A percentile compares a stretch with the other conserved stretches of the same genome.
phyloP scores from a whole-genome alignment of 192 early-diverging fungal genomes.

The Phycomyces nitens region DNA sequence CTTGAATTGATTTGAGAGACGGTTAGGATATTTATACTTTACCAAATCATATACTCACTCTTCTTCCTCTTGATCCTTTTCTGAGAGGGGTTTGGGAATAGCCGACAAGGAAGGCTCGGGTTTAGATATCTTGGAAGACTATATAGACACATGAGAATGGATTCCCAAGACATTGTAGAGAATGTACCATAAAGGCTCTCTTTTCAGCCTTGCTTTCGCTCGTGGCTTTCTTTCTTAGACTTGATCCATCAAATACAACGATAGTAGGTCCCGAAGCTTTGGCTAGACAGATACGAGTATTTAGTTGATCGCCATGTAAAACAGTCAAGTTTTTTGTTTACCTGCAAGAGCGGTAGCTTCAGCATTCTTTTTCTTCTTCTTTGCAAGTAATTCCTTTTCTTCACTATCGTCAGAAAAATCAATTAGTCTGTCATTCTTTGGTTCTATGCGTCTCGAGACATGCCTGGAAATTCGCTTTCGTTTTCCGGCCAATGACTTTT shows the following conservation, averaged over 20 bases:
- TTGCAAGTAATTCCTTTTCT: background rate
- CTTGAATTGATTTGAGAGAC: slow-evolving; percentile 8
- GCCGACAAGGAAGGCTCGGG: slow-evolving; percentile 3
- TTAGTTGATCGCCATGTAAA: background rate
- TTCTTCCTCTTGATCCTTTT: slow-evolving; percentile 36
- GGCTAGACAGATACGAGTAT: background rate
- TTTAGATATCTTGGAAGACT: slow-evolving; percentile 33
- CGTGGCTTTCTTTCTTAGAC: slow-evolving; percentile 12
- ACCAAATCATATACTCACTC: slow-evolving; percentile 19
- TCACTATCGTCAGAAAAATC: background rate
- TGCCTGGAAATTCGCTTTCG: slow-evolving; percentile 7
- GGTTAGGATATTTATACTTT: background rate
- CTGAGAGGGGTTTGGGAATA: slow-evolving; percentile 3
- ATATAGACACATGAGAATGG: background rate
- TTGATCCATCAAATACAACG: slow-evolving; percentile 30
- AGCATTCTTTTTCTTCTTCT: background rate
- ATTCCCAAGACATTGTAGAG: background rate
- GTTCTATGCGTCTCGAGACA: background rate
- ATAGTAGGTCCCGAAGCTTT: slow-evolving; percentile 27
- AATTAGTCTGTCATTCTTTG: background rate
- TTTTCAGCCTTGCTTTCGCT: slow-evolving; percentile 28
- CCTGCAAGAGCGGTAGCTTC: background rate
- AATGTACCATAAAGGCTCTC: slow-evolving; percentile 39
- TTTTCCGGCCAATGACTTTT: slow-evolving; percentile 18
- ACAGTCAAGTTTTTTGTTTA: background rate